Evolutionary conservation across 1,284 basidiomycete genomes (phyloP), one percentile per base, ranked within the genome.

Genomic region (Puccinia triticina): DNA sequence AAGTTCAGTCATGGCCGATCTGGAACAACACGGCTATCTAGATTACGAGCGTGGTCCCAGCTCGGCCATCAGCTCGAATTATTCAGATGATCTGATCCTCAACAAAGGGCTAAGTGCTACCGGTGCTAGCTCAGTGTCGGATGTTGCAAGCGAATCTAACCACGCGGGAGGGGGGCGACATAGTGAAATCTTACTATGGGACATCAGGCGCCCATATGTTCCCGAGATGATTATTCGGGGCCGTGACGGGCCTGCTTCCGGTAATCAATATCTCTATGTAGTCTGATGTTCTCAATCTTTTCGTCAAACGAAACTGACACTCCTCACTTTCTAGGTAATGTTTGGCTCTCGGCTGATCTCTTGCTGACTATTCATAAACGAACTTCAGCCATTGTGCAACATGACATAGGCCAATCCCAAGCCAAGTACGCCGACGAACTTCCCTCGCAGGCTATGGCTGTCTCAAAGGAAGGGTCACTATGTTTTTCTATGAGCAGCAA

Each of bases 1-100:
- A 57, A 79, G 66, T 79, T 79, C 77, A 18, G 66, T 71, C 34
- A 79, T 79, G 77, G 64, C 77, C 34, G 77, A 79, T 57, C 32
- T 75, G 14, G 73, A 57, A 61, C 73, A 75, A 46, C 73, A 61
- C 59, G 34, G 53, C 34, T 75, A 61, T 37, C 46, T 53, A 18
- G 73, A 75, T 75, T 75, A 61, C 40, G 73, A 75, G 40, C 73
- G 73, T 61, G 55, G 50, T 37, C 55, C 73, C n/a, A 61, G 73
- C 40, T 75, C 73, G 0, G 40, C 73, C 32, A 59, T 75, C 55
- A 75, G 50, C 40, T 75, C 73, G 46, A 75, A 26, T 32, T 69
- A 59, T 57, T 55, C 48, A 40, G 64, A 57, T 57, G 77, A 79
- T 57, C 66, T 57, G 14, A 46, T 57, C 8, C 50, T 59, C 48